phyloP scores from a whole-genome alignment of 768 basidiomycete species.

The Lactarius quietus region DNA sequence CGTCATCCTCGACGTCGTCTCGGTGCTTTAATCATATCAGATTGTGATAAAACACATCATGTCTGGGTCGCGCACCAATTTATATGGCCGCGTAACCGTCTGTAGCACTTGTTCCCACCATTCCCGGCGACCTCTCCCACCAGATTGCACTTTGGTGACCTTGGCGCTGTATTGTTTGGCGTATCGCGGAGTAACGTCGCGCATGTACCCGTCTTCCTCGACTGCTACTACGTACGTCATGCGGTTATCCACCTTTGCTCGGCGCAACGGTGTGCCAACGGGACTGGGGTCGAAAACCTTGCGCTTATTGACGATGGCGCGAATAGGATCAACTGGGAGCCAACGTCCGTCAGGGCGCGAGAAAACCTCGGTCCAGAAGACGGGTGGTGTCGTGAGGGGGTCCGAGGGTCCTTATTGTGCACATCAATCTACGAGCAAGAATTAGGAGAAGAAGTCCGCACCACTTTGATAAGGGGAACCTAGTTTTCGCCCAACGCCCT shows the following conservation, averaged over 20 bases:
- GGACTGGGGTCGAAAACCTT: conserved; percentile 69
- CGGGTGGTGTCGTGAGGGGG: conserved; percentile 67
- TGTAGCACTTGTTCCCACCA: conserved; percentile 83
- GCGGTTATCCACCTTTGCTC: conserved; percentile 58
- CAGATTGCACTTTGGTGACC: conserved; percentile 73
- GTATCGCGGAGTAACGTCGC: conserved; percentile 91
- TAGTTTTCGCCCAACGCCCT: conserved; percentile 47
- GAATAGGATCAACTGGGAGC: conserved; percentile 90
- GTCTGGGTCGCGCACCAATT: conserved; percentile 53
- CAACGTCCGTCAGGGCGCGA: conserved; percentile 87
- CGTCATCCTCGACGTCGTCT: conserved; percentile 91
- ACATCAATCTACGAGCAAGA: neutral
- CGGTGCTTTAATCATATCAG: conserved; percentile 56
- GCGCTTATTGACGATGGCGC: conserved; percentile 74
- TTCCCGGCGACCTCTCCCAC: conserved; percentile 60
- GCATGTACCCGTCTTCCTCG: conserved; percentile 90
- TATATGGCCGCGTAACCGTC: conserved; percentile 69
- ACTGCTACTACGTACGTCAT: conserved; percentile 92
- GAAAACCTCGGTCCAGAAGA: conserved; percentile 98
- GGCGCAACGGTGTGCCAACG: conserved; percentile 19
- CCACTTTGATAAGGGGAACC: conserved; percentile 28
- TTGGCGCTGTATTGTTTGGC: conserved; percentile 76
- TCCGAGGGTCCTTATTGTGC: conserved; percentile 38
- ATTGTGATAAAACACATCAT: neutral
- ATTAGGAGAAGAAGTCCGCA: conserved; percentile 4